Conservation (phyloP, 2,329 filamentous ascomycete genomes). For the Cercospora citrullina region DNA sequence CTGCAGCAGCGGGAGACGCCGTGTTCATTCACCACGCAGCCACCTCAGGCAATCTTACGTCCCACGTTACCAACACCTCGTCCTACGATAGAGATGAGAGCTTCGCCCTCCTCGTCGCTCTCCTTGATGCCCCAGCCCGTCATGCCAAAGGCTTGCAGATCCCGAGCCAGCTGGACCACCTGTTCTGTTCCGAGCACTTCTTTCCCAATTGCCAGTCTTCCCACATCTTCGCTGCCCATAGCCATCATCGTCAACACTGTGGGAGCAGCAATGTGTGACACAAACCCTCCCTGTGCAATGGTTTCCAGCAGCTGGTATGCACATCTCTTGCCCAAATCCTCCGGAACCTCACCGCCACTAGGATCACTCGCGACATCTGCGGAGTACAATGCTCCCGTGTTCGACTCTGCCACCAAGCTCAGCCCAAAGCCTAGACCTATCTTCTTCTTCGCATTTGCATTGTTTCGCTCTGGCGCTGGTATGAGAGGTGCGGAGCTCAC, state of each 20-base stretch:
- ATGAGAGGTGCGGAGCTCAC: slow-evolving; percentile 61
- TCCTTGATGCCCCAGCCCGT: slow-evolving; percentile 89
- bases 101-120: slow-evolving; percentile 61
- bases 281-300: slow-evolving; percentile 79
- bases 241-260: slow-evolving; percentile 89
- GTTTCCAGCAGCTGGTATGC: slow-evolving; percentile 86
- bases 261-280: slow-evolving; percentile 67
- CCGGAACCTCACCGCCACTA: slow-evolving; percentile 77
- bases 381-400: slow-evolving; percentile 79
- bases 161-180: slow-evolving; percentile 75
- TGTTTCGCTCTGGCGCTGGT: slow-evolving; percentile 69
- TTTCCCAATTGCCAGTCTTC: slow-evolving; percentile 75
- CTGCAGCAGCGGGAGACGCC: not conserved
- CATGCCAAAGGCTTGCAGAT: slow-evolving; percentile 83
- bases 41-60: slow-evolving; percentile 68
- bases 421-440: slow-evolving; percentile 90
- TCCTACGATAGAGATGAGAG: slow-evolving; percentile 89
- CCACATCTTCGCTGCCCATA: slow-evolving; percentile 96
- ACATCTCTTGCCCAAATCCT: slow-evolving; percentile 85
- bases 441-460: slow-evolving; percentile 53
- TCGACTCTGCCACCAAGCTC: slow-evolving; percentile 89
- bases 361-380: slow-evolving; percentile 77
- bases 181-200: slow-evolving; percentile 81
- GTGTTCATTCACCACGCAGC: not conserved
- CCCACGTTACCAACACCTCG: slow-evolving; percentile 93